Evolutionary conservation across 164 flowering plant genomes (phyloP).

Genomic region (Aristolochia californica): DNA sequence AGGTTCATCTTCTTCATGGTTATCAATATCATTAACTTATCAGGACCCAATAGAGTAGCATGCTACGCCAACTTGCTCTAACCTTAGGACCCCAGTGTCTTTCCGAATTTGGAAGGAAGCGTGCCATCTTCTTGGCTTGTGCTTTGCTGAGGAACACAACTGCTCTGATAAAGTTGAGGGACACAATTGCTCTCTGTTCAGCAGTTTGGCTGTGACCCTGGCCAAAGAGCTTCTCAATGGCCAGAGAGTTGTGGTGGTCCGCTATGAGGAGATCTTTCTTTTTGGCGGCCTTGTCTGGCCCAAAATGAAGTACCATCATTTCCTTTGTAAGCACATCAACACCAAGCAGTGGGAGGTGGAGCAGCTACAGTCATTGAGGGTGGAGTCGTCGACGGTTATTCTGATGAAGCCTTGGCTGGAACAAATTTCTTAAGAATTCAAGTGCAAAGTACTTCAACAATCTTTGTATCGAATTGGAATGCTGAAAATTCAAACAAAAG

Average conservation of each 20-base stretch:
- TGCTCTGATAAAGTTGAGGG: conserved; percentile 87
- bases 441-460: no score
- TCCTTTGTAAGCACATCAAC: conserved; percentile 69
- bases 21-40: conserved; percentile 40
- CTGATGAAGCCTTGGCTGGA: no score
- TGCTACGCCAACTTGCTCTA: conserved; percentile 85
- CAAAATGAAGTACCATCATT: conserved; percentile 68
- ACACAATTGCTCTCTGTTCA: no score
- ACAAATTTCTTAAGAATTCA: no score
- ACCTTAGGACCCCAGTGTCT: conserved; percentile 97
- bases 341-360: no score
- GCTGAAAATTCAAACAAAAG: no score
- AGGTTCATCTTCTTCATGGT: conserved; percentile 35
- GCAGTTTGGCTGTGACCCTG: conserved; percentile 31
- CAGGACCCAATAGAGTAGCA: conserved; percentile 64
- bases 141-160: conserved; percentile 86
- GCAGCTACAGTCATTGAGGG: no score
- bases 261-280: conserved; percentile 56
- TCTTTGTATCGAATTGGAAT: no score
- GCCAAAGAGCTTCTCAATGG: conserved; percentile 53
- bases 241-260: conserved; percentile 37
- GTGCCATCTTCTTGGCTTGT: conserved; percentile 86
- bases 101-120: conserved; percentile 97
- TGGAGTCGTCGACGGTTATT: no score
- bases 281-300: conserved; percentile 69